These are phyloP conservation scores for Aspergillus sp. DNA, from an alignment of 2,329 filamentous ascomycete species.

Conservation along the genomic window DNA sequence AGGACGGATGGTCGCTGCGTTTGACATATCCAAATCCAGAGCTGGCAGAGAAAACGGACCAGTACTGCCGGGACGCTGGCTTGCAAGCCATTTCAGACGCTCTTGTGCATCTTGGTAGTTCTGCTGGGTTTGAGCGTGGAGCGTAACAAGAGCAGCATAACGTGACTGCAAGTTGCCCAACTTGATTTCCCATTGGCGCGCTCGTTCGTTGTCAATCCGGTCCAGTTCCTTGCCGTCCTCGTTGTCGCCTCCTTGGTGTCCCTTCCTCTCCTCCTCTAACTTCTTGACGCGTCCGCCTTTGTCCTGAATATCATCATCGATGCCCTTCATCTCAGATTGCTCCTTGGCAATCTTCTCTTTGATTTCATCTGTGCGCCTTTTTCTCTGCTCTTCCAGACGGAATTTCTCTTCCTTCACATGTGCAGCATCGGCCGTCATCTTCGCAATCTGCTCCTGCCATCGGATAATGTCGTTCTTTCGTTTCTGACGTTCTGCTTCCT, in stretches of 20 bases:
- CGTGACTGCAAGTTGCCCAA: slow-evolving; percentile 36
- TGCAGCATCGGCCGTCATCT: slow-evolving; percentile 46
- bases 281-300: slow-evolving; percentile 56
- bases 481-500: slow-evolving; percentile 55
- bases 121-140: slow-evolving; percentile 38
- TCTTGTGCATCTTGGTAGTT: slow-evolving; percentile 43
- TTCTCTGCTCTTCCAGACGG: slow-evolving; percentile 34
- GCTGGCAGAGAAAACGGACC: slow-evolving; percentile 36
- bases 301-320: slow-evolving; percentile 57
- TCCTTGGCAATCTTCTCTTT: slow-evolving; percentile 40
- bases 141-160: slow-evolving; percentile 36
- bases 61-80: slow-evolving; percentile 30
- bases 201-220: slow-evolving; percentile 44
- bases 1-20: slow-evolving; percentile 35
- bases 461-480: slow-evolving; percentile 53
- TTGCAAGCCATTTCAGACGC: slow-evolving; percentile 37
- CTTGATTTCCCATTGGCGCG: slow-evolving; percentile 42
- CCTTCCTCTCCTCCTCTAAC: slow-evolving; percentile 53
- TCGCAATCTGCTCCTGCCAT: slow-evolving; percentile 50
- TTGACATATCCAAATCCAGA: slow-evolving; percentile 37
- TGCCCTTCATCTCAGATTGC: slow-evolving; percentile 44
- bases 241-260: slow-evolving; percentile 40
- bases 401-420: slow-evolving; percentile 38
- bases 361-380: slow-evolving; percentile 35
- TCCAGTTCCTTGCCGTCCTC: slow-evolving; percentile 47